Base-by-base conservation (phyloP, 2,329 filamentous ascomycete species). In the Talaromyces sp. region DNA sequence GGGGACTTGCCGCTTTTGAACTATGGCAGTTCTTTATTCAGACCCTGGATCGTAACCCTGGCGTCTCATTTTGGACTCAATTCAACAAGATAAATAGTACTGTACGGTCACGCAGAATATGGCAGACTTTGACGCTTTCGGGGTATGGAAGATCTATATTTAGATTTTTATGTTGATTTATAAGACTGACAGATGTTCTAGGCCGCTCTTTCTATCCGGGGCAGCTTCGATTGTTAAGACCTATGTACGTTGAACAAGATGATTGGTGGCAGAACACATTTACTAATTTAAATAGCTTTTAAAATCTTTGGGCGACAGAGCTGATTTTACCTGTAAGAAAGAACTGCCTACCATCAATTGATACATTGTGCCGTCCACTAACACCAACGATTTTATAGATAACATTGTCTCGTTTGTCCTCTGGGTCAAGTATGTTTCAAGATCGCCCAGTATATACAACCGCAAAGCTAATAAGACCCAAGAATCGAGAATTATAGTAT, bases 401-500 rank as follows among this genome's bases (percentile, higher is more conserved):
- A 74, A 75, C n/a, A 72, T 74, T 27, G 67, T 74, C 24, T 55
- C 66, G 0, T 73, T 74, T 38, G 57, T 75, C 26, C 66, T 75
- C 5, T 75, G 72, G 73, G 70, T 73, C 21, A 75, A 75, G 72
- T 75, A 65, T 61, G 68, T 63, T 14, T n/a, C 9, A 17, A 14
- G 17, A 9, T 3, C 21, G 10, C 31, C 35, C 12, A 17, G 14
- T 14, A 26, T n/a, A 24, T 52, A 11, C 21, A 31, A 31, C 9
- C 31, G 24, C 26, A 7, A 24, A 35, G 32, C 58, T 63, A 53
- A 64, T 57, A 29, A 9, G 2, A 1, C 7, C 1, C 17, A 56
- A 74, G 71, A 43, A 74, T 75, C 21, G 73, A 75, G 59, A 75
- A 75, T 54, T 74, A 73, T 60, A 69, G 66, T 59, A 74, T 75